Evolutionary conservation across 2,329 filamentous ascomycete species (phyloP), one percentile per base, ranked within the genome.

Genomic region (Chaetothyriales sp.): DNA sequence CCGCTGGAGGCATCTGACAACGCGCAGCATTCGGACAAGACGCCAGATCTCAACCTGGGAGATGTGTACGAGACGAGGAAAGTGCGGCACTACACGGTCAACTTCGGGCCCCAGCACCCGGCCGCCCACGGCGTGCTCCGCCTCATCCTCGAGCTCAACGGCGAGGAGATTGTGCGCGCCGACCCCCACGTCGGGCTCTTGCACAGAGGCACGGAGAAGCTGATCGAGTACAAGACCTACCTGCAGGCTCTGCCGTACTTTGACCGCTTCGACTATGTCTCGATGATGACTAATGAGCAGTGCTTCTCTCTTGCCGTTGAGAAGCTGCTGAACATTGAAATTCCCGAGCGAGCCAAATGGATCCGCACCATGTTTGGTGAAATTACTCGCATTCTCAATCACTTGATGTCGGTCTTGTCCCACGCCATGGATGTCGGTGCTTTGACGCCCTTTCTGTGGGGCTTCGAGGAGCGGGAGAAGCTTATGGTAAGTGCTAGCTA

Each of bases 201-300:
- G 65, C 92, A 98, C 72, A 83, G 92, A 64, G 92, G 92, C 62
- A 98, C 92, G 57, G 92, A 98, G 78, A 98, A 98, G 80, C 81
- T 98, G 73, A 97, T 97, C 73, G 92, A 98, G 77, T 98, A 98
- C 80, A 95, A 95, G 79, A 95, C 90, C 63, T 98, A 98, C 68
- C 80, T 97, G 66, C 92, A 98, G 77, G 92, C 92, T 53, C 77
- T 98, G 66, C 92, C 92, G 52, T 98, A 98, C 77, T 98, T 98
- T 69, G 92, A 98, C 73, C 88, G 92, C 63, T 78, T 98, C 69
- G 92, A 98, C 73, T 98, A 98, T 71, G 89, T 95, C 62, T 95
- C 89, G 65, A 98, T 98, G 94, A 98, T 98, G 92, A 98, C 92
- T 65, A 98, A 98, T 72, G 92, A 98, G 77, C 92, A 98, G 73